These are phyloP conservation scores for Calonectria hongkongensis DNA, from an alignment of 2,329 filamentous ascomycete species.

Conservation along the genomic window DNA sequence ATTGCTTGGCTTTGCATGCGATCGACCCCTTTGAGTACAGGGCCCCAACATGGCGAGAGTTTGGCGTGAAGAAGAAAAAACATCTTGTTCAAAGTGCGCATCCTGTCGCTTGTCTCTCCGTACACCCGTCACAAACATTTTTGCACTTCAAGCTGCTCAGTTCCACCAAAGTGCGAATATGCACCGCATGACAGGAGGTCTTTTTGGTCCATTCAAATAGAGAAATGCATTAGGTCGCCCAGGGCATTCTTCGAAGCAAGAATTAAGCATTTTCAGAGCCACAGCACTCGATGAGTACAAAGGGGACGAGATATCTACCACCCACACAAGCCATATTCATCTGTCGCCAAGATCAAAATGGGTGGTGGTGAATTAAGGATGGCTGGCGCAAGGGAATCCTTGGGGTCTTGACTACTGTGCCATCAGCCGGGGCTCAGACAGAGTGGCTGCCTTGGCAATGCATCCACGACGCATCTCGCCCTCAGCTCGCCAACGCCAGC, in stretches of 20 bases:
- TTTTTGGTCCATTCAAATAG: too few relatives aligned
- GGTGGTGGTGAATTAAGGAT: neutral
- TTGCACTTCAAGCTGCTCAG: neutral
- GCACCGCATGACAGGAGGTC: too few relatives aligned
- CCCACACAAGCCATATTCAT: too few relatives aligned
- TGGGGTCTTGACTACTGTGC: neutral
- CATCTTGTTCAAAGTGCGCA: neutral
- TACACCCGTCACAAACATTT: too few relatives aligned
- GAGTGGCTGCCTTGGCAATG: slow-evolving; percentile 3
- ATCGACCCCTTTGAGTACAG: too few relatives aligned
- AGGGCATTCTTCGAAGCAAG: too few relatives aligned
- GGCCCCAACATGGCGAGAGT: too few relatives aligned
- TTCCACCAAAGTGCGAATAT: too few relatives aligned
- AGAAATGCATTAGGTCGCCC: too few relatives aligned
- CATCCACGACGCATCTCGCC: neutral
- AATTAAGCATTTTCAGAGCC: neutral
- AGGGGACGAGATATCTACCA: too few relatives aligned
- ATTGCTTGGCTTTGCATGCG: neutral
- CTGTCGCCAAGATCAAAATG: neutral
- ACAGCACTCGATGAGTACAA: too few relatives aligned
- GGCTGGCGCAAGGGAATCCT: neutral
- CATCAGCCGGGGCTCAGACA: neutral
- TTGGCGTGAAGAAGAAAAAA: too few relatives aligned
- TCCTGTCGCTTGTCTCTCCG: neutral
- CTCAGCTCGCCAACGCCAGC: neutral